Conservation (phyloP, 2,329 filamentous ascomycete species). For the Cadophora malorum region DNA sequence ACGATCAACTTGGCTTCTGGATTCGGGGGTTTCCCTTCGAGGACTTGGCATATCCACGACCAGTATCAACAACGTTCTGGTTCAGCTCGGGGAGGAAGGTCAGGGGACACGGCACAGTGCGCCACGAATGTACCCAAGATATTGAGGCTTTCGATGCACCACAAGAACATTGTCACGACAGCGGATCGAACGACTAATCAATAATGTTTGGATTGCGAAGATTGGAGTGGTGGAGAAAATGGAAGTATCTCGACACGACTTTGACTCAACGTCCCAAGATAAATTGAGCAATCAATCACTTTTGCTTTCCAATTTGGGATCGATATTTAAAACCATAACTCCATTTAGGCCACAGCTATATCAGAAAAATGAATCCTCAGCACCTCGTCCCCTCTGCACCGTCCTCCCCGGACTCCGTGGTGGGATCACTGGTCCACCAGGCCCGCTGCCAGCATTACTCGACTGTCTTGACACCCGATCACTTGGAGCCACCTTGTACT, state of each 20-base stretch:
- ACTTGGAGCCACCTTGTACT: neutral
- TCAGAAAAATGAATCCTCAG: neutral
- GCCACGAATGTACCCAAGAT: neutral
- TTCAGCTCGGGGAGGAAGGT: slow-evolving; percentile 5
- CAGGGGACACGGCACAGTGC: neutral
- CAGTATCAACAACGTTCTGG: neutral
- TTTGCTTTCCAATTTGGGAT: neutral
- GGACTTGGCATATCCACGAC: neutral
- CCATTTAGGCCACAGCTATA: neutral
- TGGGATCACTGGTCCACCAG: slow-evolving; percentile 5
- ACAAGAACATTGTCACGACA: neutral
- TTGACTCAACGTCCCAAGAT: neutral
- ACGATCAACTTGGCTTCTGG: neutral
- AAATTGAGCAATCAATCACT: neutral
- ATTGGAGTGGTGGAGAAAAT: neutral
- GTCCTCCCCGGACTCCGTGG: neutral
- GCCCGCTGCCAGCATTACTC: neutral
- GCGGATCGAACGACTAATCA: neutral
- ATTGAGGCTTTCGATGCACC: neutral
- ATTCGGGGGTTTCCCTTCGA: neutral
- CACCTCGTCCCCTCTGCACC: neutral
- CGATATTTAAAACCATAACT: neutral
- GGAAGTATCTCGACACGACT: neutral
- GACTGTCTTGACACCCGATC: slow-evolving; percentile 1
- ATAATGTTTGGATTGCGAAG: neutral